Evolutionary conservation across 208 protist genomes (phyloP).

Genomic region (Crithidia bombi): DNA sequence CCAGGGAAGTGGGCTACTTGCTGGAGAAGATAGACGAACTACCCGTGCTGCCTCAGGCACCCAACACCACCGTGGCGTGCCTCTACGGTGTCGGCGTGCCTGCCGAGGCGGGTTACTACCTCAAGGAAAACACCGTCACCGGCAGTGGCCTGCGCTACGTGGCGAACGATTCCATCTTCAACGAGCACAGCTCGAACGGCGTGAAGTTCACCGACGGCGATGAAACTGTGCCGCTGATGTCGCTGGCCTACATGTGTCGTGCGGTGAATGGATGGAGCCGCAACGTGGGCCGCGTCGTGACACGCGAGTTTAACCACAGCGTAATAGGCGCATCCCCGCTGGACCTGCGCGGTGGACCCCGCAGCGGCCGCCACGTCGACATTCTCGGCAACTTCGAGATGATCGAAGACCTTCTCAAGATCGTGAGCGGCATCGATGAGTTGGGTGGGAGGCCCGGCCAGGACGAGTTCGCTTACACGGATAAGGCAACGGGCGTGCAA

Average conservation of each 20-base stretch:
- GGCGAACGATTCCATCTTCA: constrained; percentile 36
- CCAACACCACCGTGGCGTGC: constrained; percentile 85
- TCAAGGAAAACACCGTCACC: constrained; percentile 23
- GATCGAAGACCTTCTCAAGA: constrained; percentile 78
- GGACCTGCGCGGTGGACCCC: constrained; percentile 60
- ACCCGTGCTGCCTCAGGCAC: constrained; percentile 79
- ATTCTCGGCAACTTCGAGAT: constrained; percentile 88
- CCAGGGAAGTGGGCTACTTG: constrained; percentile 39
- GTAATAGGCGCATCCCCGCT: constrained; percentile 33
- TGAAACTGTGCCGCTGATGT: constrained; percentile 90
- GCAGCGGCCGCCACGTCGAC: constrained; percentile 89
- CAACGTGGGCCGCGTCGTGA: constrained; percentile 83
- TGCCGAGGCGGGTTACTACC: constrained; percentile 85
- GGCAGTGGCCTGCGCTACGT: constrained; percentile 25
- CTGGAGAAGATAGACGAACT: constrained; percentile 43
- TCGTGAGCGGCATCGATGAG: constrained; percentile 70
- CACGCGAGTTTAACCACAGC: constrained; percentile 77
- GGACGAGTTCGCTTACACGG: constrained; percentile 27
- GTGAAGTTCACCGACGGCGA: constrained; percentile 84
- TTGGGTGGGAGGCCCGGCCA: constrained; percentile 17
- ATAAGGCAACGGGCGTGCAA: constrained; percentile 15
- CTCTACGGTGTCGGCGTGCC: constrained; percentile 88
- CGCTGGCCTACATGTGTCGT: constrained; percentile 91
- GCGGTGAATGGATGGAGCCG: constrained; percentile 84
- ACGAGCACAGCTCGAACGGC: constrained; percentile 41